Percentiles rank a stretch among this genome's conserved stretches.
Evolutionary conservation across 2,329 filamentous ascomycete species (phyloP).

Genomic region (Grosmannia serpens): DNA sequence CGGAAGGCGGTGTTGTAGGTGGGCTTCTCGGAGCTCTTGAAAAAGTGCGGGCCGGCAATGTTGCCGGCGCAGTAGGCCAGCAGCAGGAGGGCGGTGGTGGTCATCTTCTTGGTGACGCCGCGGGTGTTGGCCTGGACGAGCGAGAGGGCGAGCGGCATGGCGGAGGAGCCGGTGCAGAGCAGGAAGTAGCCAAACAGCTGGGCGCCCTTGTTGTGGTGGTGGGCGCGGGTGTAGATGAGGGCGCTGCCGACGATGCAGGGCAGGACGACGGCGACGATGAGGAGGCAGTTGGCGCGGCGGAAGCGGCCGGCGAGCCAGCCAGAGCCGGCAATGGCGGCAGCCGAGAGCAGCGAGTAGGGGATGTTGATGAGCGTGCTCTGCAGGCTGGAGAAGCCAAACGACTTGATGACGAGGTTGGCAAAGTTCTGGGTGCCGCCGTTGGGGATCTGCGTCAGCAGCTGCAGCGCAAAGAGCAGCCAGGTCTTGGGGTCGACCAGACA

Average conservation of each 20-base stretch:
- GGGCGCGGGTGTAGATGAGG: constrained; percentile 36
- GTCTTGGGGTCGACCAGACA: constrained; percentile 47
- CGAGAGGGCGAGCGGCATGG: constrained; percentile 42
- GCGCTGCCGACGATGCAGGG: constrained; percentile 41
- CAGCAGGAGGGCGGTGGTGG: constrained; percentile 43
- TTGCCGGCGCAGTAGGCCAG: constrained; percentile 45
- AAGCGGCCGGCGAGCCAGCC: constrained; percentile 40
- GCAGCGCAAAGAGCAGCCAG: constrained; percentile 44
- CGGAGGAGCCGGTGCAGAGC: constrained; percentile 39
- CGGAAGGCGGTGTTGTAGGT: constrained; percentile 41
- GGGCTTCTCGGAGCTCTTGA: constrained; percentile 35
- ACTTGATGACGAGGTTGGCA: constrained; percentile 43
- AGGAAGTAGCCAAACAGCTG: constrained; percentile 48
- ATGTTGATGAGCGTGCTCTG: constrained; percentile 47
- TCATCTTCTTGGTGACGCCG: constrained; percentile 50
- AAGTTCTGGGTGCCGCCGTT: constrained; percentile 52
- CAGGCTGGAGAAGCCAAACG: constrained; percentile 43
- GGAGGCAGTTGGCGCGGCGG: constrained; percentile 37
- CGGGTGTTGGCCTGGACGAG: constrained; percentile 39
- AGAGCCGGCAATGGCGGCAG: constrained; percentile 33
- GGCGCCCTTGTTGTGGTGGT: constrained; percentile 25
- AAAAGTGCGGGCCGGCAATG: constrained; percentile 45
- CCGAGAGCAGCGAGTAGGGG: constrained; percentile 42
- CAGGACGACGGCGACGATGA: constrained; percentile 37
- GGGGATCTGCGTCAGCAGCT: constrained; percentile 44